Evolutionary conservation across 495 filamentous ascomycete species (phyloP), one percentile per base, ranked within the genome.

Genomic region (Apodospora peruviana): DNA sequence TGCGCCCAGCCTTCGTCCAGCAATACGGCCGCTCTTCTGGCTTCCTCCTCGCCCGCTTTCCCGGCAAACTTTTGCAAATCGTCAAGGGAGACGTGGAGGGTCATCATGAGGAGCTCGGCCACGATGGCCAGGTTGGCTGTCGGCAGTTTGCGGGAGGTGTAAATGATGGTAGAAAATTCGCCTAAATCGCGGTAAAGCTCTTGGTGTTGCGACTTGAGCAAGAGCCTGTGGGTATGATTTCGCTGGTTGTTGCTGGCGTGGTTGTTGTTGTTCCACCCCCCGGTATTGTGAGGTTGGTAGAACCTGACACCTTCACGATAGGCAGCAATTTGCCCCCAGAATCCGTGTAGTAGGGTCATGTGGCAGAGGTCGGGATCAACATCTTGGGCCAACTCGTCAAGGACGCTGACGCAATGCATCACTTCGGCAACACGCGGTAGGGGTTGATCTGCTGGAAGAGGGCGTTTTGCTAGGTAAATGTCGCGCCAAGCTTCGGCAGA

Each of bases 11-110:
- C 64, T 0, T 43, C 52, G 19, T 71, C 59, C 1, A 80, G 66
- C 0, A 61, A 61, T 14, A 69, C 59, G 25, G 70, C 71, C 0
- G 72, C 77, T 2, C 71, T 65, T 2, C 69, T 60, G 4, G 77
- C 71, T 55, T 81, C 77, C 50, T 80, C 72, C 42, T 75, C 71
- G 41, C 77, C 78, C 22, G 76, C 70, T 20, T 78, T 75, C 0
- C 78, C 78, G 4, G 76, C 77, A 47, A 81, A 80, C 0, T 71
- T 67, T 43, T 84, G 78, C 0, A 83, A 67, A n/a, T 81, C 77
- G 43, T 82, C 80, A 0, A 80, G 66, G 0, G 78, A 78, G 51
- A 79, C 71, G 55, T 82, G 67, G 0, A 82, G 60, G 41, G 72
- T 63, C 71, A 82, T 75, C 14, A 72, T 69, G 25, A 81, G 64